These are phyloP conservation scores for Rubus idaeus DNA, from an alignment of 306 rosid genomes.

Conservation along the genomic window DNA sequence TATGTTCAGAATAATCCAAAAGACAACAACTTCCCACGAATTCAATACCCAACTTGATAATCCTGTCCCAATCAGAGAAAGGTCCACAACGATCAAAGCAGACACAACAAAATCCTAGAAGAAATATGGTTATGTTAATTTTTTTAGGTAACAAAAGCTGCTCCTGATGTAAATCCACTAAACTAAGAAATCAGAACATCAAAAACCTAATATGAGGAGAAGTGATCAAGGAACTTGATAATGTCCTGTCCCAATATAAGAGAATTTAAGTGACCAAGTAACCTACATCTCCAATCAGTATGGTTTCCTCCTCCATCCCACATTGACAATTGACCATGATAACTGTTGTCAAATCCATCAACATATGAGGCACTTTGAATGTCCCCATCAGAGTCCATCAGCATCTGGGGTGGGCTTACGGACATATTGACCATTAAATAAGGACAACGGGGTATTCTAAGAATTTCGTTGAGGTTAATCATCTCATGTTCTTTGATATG, in stretches of 20 bases:
- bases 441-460: too few species aligned
- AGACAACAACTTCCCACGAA: neutral
- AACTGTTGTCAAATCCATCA: neutral
- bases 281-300: neutral
- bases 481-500: too few species aligned
- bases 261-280: neutral
- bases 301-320: neutral
- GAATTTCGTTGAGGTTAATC: too few species aligned
- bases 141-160: neutral
- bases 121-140: neutral
- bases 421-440: too few species aligned
- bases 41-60: neutral
- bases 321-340: neutral
- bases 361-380: neutral
- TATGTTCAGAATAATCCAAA: neutral
- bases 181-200: neutral
- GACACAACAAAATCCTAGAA: constrained; percentile 1
- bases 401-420: neutral
- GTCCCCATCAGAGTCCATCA: neutral
- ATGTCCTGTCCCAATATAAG: too few species aligned
- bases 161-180: neutral
- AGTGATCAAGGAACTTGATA: too few species aligned
- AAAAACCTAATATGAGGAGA: neutral
- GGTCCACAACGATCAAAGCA: neutral
- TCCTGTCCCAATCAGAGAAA: constrained; percentile 3